Percentiles rank a stretch among this genome's conserved stretches.
Conservation (phyloP, 257 asterid species). For the Dorcoceras hygrometricum region DNA sequence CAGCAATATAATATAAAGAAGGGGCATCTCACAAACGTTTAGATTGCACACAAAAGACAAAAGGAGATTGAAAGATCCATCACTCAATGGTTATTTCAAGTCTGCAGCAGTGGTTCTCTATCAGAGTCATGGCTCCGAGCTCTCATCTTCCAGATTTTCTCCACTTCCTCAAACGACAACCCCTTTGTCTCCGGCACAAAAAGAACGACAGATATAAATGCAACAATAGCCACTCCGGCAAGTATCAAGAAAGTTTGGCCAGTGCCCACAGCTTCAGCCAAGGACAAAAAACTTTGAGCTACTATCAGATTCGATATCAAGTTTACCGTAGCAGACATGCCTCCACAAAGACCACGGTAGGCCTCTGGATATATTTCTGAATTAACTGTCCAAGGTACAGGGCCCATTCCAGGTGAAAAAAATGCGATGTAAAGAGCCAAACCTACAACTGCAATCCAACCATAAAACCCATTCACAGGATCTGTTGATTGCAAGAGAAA, state of each 20-base stretch:
- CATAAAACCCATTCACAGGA: constrained; percentile 36
- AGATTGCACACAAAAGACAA: neutral
- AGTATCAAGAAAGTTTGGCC: constrained; percentile 73
- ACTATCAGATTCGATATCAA: constrained; percentile 88
- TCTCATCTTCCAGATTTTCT: constrained; percentile 71
- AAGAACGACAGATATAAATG: constrained; percentile 55
- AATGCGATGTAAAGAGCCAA: constrained; percentile 70
- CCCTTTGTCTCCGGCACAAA: constrained; percentile 94
- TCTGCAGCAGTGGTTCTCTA: constrained; percentile 46
- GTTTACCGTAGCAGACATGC: constrained; percentile 95
- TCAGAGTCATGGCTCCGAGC: constrained; percentile 42
- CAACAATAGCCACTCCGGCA: constrained; percentile 63
- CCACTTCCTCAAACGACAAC: constrained; percentile 79
- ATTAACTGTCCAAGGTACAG: constrained; percentile 94
- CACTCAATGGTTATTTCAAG: constrained; percentile 27
- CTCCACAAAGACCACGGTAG: constrained; percentile 82
- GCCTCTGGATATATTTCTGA: constrained; percentile 86
- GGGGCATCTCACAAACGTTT: neutral
- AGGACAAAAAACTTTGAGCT: constrained; percentile 72
- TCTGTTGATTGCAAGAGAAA: constrained; percentile 47
- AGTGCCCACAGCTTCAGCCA: constrained; percentile 58
- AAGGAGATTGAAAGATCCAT: neutral
- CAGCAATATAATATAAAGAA: too few relatives aligned
- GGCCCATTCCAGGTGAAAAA: constrained; percentile 94
- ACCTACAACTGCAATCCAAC: constrained; percentile 81